Conservation (phyloP, 768 basidiomycete species). For the Termitomyces sp. region DNA sequence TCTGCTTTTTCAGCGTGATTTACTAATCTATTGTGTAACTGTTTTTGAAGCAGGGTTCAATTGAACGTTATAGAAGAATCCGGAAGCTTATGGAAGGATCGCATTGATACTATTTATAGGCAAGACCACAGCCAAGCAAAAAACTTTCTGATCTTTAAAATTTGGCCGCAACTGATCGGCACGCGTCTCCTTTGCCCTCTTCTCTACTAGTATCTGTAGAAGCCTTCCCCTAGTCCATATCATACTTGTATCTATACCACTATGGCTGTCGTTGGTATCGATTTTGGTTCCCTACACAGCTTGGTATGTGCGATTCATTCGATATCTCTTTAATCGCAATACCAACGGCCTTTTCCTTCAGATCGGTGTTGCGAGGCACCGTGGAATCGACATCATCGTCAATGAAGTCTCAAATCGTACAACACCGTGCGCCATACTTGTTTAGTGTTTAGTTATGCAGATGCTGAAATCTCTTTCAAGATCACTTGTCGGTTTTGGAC, state of each 20-base stretch:
- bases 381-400: conserved; percentile 97
- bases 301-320: conserved; percentile 50
- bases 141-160: conserved; percentile 17
- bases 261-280: conserved; percentile 95
- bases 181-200: conserved; percentile 5
- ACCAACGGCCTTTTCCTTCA: conserved; percentile 25
- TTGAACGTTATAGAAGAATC: conserved; percentile 21
- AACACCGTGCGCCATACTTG: conserved; percentile 73
- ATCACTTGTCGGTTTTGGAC: conserved; percentile 92
- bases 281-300: conserved; percentile 87
- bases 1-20: no score
- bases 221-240: conserved; percentile 8
- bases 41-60: neutral
- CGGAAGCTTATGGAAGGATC: conserved; percentile 21
- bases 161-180: conserved; percentile 12
- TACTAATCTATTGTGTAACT: no score
- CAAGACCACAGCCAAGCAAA: conserved; percentile 19
- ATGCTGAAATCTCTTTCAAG: conserved; percentile 33
- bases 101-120: conserved; percentile 18
- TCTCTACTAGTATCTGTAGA: conserved; percentile 12
- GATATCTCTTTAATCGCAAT: conserved; percentile 1
- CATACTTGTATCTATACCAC: conserved; percentile 19
- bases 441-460: neutral
- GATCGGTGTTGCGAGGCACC: conserved; percentile 94
- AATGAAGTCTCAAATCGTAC: conserved; percentile 98